phyloP scores from a whole-genome alignment of 1,139 yeast species.

The Chernovozyma sophiae-reginae region DNA sequence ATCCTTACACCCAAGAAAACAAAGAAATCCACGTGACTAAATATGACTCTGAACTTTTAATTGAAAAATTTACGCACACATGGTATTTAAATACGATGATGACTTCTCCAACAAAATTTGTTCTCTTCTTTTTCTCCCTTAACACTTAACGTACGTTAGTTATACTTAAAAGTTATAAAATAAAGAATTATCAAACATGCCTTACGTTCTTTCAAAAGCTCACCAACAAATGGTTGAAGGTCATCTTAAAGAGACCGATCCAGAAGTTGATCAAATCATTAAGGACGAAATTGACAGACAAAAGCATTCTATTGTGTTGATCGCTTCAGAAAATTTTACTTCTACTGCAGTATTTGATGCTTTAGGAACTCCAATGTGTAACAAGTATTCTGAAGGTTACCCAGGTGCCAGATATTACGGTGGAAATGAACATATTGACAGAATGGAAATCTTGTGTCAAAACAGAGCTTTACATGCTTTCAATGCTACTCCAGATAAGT shows the following conservation, averaged over 20 bases:
- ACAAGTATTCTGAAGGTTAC: slow-evolving; percentile 83
- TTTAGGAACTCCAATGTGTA: slow-evolving; percentile 94
- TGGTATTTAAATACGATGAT: slow-evolving; percentile 1
- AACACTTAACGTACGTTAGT: not conserved
- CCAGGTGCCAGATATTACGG: slow-evolving; percentile 89
- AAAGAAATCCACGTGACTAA: no score
- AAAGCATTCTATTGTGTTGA: slow-evolving; percentile 87
- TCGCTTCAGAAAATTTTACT: slow-evolving; percentile 97
- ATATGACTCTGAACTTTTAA: slow-evolving; percentile 5
- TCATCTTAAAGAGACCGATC: slow-evolving; percentile 71
- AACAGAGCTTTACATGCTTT: slow-evolving; percentile 89
- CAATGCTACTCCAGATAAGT: slow-evolving; percentile 69
- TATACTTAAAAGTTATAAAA: not conserved
- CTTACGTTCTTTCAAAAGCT: slow-evolving; percentile 63
- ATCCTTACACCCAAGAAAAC: no score
- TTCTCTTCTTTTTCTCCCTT: not conserved
- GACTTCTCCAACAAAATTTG: not conserved
- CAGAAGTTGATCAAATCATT: slow-evolving; percentile 78
- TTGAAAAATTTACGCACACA: slow-evolving; percentile 3
- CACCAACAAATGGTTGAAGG: slow-evolving; percentile 67
- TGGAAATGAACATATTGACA: slow-evolving; percentile 92
- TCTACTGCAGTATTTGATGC: slow-evolving; percentile 96
- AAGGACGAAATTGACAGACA: slow-evolving; percentile 90
- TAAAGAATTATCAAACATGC: slow-evolving; percentile 21
- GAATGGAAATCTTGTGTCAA: slow-evolving; percentile 88